Evolutionary conservation across 805 yeast genomes (phyloP), one percentile per base, ranked within the genome.

Genomic region (Candida easanensis): DNA sequence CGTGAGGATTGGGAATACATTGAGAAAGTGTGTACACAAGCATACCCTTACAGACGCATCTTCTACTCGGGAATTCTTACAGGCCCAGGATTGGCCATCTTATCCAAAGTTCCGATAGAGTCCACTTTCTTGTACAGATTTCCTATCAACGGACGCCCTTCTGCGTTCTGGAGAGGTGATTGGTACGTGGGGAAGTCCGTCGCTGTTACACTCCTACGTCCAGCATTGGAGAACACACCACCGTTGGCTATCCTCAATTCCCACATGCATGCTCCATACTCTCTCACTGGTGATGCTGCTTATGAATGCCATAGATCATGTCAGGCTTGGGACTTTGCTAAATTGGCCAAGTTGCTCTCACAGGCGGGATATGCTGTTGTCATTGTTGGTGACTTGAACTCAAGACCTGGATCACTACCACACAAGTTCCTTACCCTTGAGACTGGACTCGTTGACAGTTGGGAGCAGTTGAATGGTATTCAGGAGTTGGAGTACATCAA

Each of bases 241-340:
- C 84, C 83, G 5, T 66, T 93, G 32, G 97, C 95, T 3, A 65
- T 93, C 5, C 66, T 93, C 57, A 91, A 90, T 58, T 82, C 96
- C 15, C 99, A 93, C 62, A 84, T 93, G 93, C 99, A 93, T 63
- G 99, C 99, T 1, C 99, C 99, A 0, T 93, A 93, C 58, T 74
- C 93, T 1, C 57, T 66, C 15, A 64, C 69, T 0, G 98, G 98
- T 2, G 96, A 89, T 62, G 95, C 95, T 2, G 84, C 90, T 3
- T 93, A 93, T 59, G 70, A 81, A 3, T 86, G 96, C 53, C 98
- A 93, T 59, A 70, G 99, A 38, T 82, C 97, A 0, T 78, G 93
- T 45, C 99, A 93, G 64, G 97, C 98, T 1, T 93, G 98, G 98
- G 97, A 90, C 61, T 77, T 93, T 61, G 75, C 93, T 26, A 76